Conservation (phyloP, 2,329 filamentous ascomycete genomes). For the Pseudogymnoascus verrucosus region DNA sequence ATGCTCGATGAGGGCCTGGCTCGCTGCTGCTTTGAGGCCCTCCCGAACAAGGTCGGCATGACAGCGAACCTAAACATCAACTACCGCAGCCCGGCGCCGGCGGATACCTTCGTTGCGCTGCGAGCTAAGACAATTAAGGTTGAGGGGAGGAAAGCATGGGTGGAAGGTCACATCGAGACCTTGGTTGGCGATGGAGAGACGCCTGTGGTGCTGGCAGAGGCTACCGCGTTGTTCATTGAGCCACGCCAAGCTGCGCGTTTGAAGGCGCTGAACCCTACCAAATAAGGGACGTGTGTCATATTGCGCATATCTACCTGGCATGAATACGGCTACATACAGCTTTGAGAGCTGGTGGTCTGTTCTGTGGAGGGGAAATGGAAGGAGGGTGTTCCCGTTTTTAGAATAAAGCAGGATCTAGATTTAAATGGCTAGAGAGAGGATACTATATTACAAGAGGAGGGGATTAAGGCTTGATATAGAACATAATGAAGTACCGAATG, state of each 20-base stretch:
- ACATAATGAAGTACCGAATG: background rate
- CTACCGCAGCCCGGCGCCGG: slow-evolving; percentile 73
- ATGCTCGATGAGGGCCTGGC: slow-evolving; percentile 86
- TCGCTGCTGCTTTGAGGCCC: slow-evolving; percentile 76
- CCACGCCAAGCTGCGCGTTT: slow-evolving; percentile 65
- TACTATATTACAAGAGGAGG: background rate
- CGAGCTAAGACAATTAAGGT: slow-evolving; percentile 73
- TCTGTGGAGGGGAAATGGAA: background rate
- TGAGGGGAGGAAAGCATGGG: slow-evolving; percentile 91
- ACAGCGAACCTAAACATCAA: slow-evolving; percentile 79
- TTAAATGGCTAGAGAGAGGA: background rate
- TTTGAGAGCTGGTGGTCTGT: background rate
- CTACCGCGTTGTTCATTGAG: slow-evolving; percentile 80
- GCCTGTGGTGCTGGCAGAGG: slow-evolving; percentile 67
- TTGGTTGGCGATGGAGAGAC: slow-evolving; percentile 55
- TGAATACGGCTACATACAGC: background rate
- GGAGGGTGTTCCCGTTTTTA: background rate
- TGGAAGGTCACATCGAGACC: slow-evolving; percentile 78
- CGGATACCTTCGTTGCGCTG: slow-evolving; percentile 68
- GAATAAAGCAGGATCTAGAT: background rate
- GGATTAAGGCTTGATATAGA: background rate
- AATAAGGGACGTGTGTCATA: slow-evolving; percentile 28
- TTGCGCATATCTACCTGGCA: background rate
- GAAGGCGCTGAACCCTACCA: slow-evolving; percentile 28
- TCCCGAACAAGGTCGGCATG: slow-evolving; percentile 78